These are phyloP conservation scores for Irpex sp. DNA, from an alignment of 1,284 basidiomycete species.

Conservation along the genomic window DNA sequence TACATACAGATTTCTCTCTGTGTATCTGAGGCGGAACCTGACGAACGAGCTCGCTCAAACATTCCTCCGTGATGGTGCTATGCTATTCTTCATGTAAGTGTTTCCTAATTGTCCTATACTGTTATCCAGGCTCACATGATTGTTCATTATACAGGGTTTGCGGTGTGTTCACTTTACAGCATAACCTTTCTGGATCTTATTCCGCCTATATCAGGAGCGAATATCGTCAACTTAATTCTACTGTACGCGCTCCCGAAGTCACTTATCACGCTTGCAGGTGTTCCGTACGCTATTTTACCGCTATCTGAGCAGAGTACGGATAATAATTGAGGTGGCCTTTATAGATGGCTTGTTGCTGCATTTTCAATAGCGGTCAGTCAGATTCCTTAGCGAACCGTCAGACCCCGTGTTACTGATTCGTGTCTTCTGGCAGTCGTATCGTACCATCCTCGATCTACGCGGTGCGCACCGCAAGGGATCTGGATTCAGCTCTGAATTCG, in stretches of 20 bases:
- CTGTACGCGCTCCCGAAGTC: not conserved
- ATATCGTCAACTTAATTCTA: not conserved
- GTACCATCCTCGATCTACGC: not conserved
- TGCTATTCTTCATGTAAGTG: not conserved
- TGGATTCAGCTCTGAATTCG: not conserved
- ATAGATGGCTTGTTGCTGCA: not conserved
- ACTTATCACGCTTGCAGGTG: not conserved
- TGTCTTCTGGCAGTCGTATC: not conserved
- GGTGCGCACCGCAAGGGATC: not conserved
- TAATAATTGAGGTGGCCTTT: not conserved
- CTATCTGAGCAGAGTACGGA: not conserved
- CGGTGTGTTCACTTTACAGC: not conserved
- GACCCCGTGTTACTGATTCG: not conserved
- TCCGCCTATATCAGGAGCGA: not conserved
- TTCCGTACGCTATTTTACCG: not conserved
- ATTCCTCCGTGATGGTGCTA: not conserved
- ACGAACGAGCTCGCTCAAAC: not conserved
- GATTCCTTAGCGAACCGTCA: not conserved
- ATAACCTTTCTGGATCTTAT: not conserved
- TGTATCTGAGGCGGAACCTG: not conserved
- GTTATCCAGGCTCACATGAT: not conserved
- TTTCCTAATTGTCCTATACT: not conserved
- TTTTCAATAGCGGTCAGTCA: not conserved
- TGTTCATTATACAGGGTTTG: not conserved
- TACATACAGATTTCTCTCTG: not conserved